phyloP scores from a whole-genome alignment of 345 rosid genomes.

The Turnera subulata region DNA sequence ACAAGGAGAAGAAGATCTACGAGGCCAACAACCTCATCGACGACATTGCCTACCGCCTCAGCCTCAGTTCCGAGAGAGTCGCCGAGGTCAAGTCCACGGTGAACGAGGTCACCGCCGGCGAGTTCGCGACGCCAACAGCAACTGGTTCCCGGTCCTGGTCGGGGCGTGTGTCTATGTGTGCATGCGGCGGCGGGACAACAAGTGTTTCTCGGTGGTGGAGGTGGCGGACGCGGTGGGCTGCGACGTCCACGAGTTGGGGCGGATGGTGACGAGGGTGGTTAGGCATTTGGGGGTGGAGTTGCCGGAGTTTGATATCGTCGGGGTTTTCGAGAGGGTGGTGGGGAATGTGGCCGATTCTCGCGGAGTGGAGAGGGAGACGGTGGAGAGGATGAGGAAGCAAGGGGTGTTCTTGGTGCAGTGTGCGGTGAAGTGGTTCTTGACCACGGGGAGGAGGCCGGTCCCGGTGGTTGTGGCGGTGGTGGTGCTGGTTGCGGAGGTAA shows the following conservation, averaged over 20 bases:
- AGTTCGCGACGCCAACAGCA: conserved; percentile 44
- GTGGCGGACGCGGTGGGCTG: conserved; percentile 38
- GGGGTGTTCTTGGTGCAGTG: conserved; percentile 74
- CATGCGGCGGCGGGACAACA: conserved; percentile 47
- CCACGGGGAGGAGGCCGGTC: conserved; percentile 70
- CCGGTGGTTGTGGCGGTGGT: conserved; percentile 72
- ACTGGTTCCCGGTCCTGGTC: conserved; percentile 57
- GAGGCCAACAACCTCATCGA: conserved; percentile 52
- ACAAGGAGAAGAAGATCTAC: conserved; percentile 56
- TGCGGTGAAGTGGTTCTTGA: conserved; percentile 66
- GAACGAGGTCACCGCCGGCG: conserved; percentile 48
- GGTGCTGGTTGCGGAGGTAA: conserved; percentile 57
- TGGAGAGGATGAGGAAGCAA: conserved; percentile 51
- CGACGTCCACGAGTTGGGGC: conserved; percentile 62
- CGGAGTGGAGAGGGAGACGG: conserved; percentile 34
- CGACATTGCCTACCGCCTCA: conserved; percentile 30
- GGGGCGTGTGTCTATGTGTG: conserved; percentile 66
- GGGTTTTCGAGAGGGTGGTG: conserved; percentile 38
- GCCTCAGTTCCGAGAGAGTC: conserved; percentile 8
- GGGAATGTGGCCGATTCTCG: conserved; percentile 24
- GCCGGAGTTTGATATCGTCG: conserved; percentile 51
- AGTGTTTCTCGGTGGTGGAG: conserved; percentile 48
- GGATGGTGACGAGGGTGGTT: conserved; percentile 64
- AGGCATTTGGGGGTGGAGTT: conserved; percentile 44
- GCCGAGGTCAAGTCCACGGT: conserved; percentile 37